Conservation (phyloP, 2,329 filamentous ascomycete species). For the Fusarium sp. region DNA sequence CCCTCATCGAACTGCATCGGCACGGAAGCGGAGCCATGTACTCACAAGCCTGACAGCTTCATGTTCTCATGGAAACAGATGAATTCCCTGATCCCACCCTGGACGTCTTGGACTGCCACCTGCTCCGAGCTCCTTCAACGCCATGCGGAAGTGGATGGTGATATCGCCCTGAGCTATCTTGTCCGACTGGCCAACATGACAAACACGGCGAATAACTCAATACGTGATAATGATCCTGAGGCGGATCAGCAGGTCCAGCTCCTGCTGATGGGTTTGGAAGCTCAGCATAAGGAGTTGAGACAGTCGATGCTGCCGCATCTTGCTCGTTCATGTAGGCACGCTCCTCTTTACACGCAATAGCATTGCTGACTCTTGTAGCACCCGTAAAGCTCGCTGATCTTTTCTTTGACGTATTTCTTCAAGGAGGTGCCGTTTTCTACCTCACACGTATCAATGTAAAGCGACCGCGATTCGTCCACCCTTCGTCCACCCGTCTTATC, state of each 20-base stretch:
- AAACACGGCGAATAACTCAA: slow-evolving; percentile 50
- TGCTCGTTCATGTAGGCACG: slow-evolving; percentile 34
- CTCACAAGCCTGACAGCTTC: slow-evolving; percentile 47
- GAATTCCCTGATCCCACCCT: slow-evolving; percentile 45
- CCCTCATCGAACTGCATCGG: neutral
- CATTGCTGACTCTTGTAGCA: slow-evolving; percentile 39
- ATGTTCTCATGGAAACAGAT: slow-evolving; percentile 51
- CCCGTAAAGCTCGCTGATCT: slow-evolving; percentile 47
- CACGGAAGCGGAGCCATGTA: neutral
- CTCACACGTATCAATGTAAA: slow-evolving; percentile 15
- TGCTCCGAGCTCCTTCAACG: slow-evolving; percentile 57
- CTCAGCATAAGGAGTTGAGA: slow-evolving; percentile 55
- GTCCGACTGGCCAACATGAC: slow-evolving; percentile 53
- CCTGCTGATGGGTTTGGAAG: slow-evolving; percentile 58
- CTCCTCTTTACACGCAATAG: neutral
- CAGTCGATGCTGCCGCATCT: slow-evolving; percentile 49
- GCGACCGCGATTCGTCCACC: slow-evolving; percentile 19
- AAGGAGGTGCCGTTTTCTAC: slow-evolving; percentile 51
- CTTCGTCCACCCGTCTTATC: slow-evolving; percentile 35
- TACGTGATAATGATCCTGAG: slow-evolving; percentile 42
- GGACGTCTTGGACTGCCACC: slow-evolving; percentile 54
- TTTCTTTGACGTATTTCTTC: slow-evolving; percentile 52
- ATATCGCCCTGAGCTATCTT: slow-evolving; percentile 56
- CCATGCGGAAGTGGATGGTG: slow-evolving; percentile 50
- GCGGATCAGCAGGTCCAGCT: slow-evolving; percentile 54